Conservation (phyloP, 2,329 filamentous ascomycete genomes). For the Dryadomyces sulphureus region DNA sequence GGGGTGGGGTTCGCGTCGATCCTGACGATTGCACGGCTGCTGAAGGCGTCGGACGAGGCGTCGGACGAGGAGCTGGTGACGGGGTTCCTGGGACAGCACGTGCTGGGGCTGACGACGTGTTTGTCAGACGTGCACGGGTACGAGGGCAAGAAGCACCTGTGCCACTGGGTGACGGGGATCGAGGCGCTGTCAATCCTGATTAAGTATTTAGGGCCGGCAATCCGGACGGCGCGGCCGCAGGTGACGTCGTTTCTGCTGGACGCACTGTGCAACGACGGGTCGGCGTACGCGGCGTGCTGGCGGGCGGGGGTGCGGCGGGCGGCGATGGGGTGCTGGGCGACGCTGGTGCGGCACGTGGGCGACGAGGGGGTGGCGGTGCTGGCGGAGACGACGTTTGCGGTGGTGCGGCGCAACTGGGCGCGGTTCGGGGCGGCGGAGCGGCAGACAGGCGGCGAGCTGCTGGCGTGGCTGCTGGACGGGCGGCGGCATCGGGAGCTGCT, state of each 20-base stretch:
- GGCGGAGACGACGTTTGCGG: slow-evolving; percentile 78
- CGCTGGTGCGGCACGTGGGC: slow-evolving; percentile 60
- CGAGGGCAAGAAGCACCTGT: slow-evolving; percentile 9
- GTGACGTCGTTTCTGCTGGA: slow-evolving; percentile 88
- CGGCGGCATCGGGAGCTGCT: slow-evolving; percentile 47
- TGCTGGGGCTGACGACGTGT: slow-evolving; percentile 73
- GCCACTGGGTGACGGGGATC: slow-evolving; percentile 26
- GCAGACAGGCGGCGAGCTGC: slow-evolving; percentile 42
- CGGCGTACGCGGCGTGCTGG: slow-evolving; percentile 8
- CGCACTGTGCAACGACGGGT: slow-evolving; percentile 55
- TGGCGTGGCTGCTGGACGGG: slow-evolving; percentile 44
- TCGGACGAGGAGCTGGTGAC: slow-evolving; percentile 32
- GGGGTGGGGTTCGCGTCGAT: slow-evolving; percentile 6
- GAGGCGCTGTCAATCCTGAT: slow-evolving; percentile 82
- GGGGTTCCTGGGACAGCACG: slow-evolving; percentile 66
- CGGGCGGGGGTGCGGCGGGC: slow-evolving; percentile 44
- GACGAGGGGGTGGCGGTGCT: slow-evolving; percentile 56
- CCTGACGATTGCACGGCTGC: slow-evolving; percentile 8
- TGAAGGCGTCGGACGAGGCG: slow-evolving; percentile 14
- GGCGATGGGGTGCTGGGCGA: slow-evolving; percentile 73
- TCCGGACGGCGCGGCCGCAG: slow-evolving; percentile 73
- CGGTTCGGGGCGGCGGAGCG: slow-evolving; percentile 47
- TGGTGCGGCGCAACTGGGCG: slow-evolving; percentile 71
- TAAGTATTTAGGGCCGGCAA: slow-evolving; percentile 54
- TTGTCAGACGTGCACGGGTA: slow-evolving; percentile 48